Evolutionary conservation across 1,284 basidiomycete species (phyloP).

Genomic region (Puccinia triticina): DNA sequence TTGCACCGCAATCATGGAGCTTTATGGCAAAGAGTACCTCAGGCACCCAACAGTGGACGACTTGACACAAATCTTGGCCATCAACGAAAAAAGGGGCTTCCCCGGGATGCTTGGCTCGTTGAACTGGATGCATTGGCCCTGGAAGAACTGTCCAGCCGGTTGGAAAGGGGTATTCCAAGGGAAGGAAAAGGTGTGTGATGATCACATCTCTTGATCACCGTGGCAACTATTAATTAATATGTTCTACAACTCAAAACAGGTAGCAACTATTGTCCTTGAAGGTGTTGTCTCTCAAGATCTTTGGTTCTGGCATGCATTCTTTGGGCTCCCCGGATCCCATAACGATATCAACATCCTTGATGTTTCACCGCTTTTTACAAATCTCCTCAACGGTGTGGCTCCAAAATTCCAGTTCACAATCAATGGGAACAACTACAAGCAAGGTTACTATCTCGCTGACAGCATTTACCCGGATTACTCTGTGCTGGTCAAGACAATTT

Average conservation of each 20-base stretch:
- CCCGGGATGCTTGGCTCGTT: neutral
- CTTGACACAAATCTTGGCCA: neutral
- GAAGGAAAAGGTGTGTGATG: constrained; percentile 3
- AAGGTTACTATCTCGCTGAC: constrained; percentile 18
- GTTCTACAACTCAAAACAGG: neutral
- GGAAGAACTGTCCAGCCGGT: constrained; percentile 22
- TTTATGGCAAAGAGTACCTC: constrained; percentile 25
- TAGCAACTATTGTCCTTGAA: constrained; percentile 8
- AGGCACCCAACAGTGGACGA: neutral
- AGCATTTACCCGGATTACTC: constrained; percentile 9
- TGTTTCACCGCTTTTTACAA: neutral
- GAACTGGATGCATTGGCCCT: constrained; percentile 24
- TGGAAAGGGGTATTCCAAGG: constrained; percentile 16
- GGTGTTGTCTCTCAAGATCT: neutral
- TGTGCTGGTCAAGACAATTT: constrained; percentile 15
- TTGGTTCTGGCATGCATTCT: constrained; percentile 14
- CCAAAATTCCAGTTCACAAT: neutral
- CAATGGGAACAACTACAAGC: neutral
- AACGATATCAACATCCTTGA: constrained; percentile 14
- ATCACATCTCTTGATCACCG: neutral
- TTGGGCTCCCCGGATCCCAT: neutral
- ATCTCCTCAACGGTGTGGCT: neutral
- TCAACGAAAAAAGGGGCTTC: neutral
- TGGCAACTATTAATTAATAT: too few species aligned
- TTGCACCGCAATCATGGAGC: neutral